These are phyloP conservation scores for Hortiboletus campestris DNA, from an alignment of 768 basidiomycete species.

Conservation along the genomic window DNA sequence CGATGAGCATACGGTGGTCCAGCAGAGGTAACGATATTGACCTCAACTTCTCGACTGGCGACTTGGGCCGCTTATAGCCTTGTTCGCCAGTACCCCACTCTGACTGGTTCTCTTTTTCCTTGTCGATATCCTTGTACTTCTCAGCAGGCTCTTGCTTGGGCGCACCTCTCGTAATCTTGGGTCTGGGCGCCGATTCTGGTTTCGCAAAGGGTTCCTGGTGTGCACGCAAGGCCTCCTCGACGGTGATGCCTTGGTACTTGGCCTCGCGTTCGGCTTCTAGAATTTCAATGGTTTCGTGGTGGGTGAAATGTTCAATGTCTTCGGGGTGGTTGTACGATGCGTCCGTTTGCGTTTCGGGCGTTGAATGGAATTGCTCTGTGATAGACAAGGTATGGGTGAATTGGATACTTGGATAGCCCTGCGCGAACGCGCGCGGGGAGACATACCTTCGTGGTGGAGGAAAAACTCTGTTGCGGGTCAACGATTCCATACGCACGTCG, in stretches of 20 bases:
- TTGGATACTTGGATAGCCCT: too few species aligned
- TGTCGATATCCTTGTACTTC: constrained; percentile 55
- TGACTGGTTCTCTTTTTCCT: constrained; percentile 51
- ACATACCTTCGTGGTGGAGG: constrained; percentile 91
- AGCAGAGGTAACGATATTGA: constrained; percentile 26
- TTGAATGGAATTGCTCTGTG: constrained; percentile 86
- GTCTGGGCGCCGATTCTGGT: constrained; percentile 32
- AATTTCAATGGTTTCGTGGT: constrained; percentile 83
- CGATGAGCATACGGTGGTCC: constrained; percentile 1
- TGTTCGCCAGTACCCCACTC: constrained; percentile 72
- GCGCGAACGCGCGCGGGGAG: background rate
- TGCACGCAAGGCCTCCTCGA: constrained; percentile 62
- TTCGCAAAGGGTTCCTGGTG: constrained; percentile 43
- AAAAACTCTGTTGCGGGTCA: constrained; percentile 66
- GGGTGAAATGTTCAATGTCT: constrained; percentile 87
- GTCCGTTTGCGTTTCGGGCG: constrained; percentile 96
- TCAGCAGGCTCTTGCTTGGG: constrained; percentile 68
- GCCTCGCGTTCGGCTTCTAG: constrained; percentile 85
- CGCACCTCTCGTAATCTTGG: constrained; percentile 53
- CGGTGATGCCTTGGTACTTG: constrained; percentile 74
- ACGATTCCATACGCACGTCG: background rate
- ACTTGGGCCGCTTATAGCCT: constrained; percentile 72
- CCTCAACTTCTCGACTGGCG: constrained; percentile 76
- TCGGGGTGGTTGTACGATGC: constrained; percentile 93
- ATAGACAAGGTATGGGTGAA: background rate